Conservation (phyloP, 2,329 filamentous ascomycete genomes). For the Gliomastix tumulicola region DNA sequence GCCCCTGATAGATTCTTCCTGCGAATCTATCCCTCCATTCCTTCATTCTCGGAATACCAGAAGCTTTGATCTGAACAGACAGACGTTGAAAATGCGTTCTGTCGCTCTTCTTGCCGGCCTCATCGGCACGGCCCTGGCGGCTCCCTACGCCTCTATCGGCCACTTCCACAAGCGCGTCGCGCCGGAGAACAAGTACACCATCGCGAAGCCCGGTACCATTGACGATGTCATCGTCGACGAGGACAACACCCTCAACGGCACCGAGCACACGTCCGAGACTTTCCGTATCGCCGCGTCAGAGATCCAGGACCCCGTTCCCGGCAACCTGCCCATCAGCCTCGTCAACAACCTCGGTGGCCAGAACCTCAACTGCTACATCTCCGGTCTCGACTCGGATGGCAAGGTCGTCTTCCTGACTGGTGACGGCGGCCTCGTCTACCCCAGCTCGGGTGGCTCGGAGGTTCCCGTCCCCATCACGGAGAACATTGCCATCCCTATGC, state of each 20-base stretch:
- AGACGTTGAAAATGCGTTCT: slow-evolving; percentile 5
- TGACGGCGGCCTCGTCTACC: slow-evolving; percentile 33
- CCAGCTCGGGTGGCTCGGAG: slow-evolving; percentile 23
- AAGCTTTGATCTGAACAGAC: too few species aligned
- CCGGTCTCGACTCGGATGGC: slow-evolving; percentile 30
- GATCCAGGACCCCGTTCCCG: slow-evolving; percentile 1
- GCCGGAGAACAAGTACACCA: slow-evolving; percentile 14
- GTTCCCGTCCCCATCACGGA: slow-evolving; percentile 25
- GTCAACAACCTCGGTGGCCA: slow-evolving; percentile 34
- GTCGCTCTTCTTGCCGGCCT: slow-evolving; percentile 6
- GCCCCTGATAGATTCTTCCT: too few species aligned
- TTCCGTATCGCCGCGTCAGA: slow-evolving; percentile 2
- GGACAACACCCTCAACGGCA: slow-evolving; percentile 31
- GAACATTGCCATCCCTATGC: slow-evolving; percentile 36
- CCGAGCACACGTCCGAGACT: slow-evolving; percentile 12
- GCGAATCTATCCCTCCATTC: too few species aligned
- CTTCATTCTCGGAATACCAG: too few species aligned
- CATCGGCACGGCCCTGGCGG: slow-evolving; percentile 7
- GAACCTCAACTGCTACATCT: slow-evolving; percentile 35
- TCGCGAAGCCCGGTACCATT: slow-evolving; percentile 18
- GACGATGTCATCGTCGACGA: slow-evolving; percentile 25
- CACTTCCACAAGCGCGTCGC: not conserved
- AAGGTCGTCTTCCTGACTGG: slow-evolving; percentile 34
- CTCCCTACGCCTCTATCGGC: slow-evolving; percentile 2
- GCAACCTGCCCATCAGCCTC: slow-evolving; percentile 21